Evolutionary conservation across 2,329 filamentous ascomycete genomes (phyloP).

Genomic region (Fusarium brevicatenulatum): DNA sequence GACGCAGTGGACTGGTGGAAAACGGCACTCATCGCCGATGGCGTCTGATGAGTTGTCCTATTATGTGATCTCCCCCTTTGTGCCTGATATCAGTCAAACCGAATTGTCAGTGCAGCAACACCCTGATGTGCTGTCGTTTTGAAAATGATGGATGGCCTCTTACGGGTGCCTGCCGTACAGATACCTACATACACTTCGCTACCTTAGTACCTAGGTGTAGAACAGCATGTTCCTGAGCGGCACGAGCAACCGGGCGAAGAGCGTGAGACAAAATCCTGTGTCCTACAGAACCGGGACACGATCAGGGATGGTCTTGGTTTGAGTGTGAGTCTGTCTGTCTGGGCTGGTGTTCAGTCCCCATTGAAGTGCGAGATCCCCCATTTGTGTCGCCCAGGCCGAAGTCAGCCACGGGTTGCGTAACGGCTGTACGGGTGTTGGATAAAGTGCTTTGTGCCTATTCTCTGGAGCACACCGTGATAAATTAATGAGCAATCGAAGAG

Average conservation of each 20-base stretch:
- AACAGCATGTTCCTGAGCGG: neutral
- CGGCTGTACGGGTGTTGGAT: conserved; percentile 26
- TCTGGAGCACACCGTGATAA: conserved; percentile 11
- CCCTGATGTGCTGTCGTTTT: conserved; percentile 25
- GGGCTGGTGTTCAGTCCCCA: conserved; percentile 3
- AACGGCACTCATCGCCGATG: conserved; percentile 14
- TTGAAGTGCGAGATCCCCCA: conserved; percentile 15
- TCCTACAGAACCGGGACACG: conserved; percentile 23
- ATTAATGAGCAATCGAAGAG: neutral
- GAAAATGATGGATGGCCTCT: conserved; percentile 6
- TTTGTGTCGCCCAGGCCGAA: conserved; percentile 19
- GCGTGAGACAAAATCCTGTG: conserved; percentile 13
- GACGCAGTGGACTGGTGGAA: conserved; percentile 14
- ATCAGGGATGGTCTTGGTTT: neutral
- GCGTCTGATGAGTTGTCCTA: conserved; percentile 32
- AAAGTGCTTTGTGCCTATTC: conserved; percentile 20
- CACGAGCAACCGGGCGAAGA: conserved; percentile 1
- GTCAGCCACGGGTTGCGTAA: conserved; percentile 22
- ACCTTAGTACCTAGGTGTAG: neutral
- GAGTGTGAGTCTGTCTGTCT: neutral
- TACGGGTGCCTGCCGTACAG: neutral
- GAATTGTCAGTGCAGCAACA: neutral
- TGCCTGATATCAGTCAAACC: conserved; percentile 15
- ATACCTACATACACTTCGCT: neutral
- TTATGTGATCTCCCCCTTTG: conserved; percentile 7